A percentile compares a stretch with the other conserved stretches of the same genome.
Evolutionary conservation across 75 land plant genomes (phyloP).

Genomic region (Pinus tabuliformis): DNA sequence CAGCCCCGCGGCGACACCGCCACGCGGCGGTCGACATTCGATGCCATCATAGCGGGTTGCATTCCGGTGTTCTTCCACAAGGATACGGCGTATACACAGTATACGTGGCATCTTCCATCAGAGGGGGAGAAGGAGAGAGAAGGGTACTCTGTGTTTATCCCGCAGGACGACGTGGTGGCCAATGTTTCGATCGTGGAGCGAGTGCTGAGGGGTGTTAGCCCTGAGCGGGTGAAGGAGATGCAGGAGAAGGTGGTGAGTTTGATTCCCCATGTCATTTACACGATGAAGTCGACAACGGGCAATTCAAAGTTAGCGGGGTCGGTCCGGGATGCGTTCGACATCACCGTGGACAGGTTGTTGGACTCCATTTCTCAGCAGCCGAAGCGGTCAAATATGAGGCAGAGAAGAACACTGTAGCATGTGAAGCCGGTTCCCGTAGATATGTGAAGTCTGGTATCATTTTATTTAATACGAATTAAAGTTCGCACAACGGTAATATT

Average conservation of each 20-base stretch:
- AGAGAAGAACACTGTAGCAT: too few species aligned
- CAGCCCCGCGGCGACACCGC: neutral
- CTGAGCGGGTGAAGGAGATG: neutral
- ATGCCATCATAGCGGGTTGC: neutral
- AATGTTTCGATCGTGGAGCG: neutral
- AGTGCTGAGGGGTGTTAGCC: neutral
- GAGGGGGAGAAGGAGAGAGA: neutral
- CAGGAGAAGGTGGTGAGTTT: neutral
- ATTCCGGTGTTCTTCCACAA: slow-evolving; percentile 11
- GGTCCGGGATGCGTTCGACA: too few species aligned
- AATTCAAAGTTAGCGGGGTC: too few species aligned
- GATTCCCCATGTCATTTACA: neutral
- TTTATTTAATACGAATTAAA: too few species aligned
- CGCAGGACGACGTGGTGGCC: neutral
- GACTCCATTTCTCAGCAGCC: too few species aligned
- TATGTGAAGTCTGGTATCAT: too few species aligned
- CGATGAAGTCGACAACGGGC: too few species aligned
- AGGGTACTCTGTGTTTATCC: neutral
- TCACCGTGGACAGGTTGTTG: too few species aligned
- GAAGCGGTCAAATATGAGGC: too few species aligned
- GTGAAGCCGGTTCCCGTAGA: too few species aligned
- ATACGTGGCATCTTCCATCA: slow-evolving; percentile 17
- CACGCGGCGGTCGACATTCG: slow-evolving; percentile 15
- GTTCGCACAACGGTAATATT: too few species aligned
- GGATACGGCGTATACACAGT: slow-evolving; percentile 13